Conservation (phyloP, 495 filamentous ascomycete genomes). For the Lepraria neglecta region DNA sequence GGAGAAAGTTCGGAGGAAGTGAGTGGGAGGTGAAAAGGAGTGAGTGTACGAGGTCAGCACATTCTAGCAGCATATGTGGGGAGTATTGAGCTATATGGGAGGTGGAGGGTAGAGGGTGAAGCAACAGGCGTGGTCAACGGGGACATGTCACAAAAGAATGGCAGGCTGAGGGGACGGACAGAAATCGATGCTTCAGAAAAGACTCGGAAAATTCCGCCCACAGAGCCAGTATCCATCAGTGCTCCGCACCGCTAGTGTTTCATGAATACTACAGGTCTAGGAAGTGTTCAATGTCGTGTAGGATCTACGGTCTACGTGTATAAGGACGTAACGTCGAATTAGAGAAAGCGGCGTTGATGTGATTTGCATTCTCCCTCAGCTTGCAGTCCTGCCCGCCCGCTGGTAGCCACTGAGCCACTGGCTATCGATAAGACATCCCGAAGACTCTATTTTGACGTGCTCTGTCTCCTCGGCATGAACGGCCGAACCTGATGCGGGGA, state of each 20-base stretch:
- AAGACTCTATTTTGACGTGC: not conserved
- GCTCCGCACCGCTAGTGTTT: not conserved
- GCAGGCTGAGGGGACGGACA: conserved; percentile 9
- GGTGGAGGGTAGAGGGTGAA: not conserved
- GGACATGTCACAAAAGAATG: conserved; percentile 2
- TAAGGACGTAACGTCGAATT: not conserved
- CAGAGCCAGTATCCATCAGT: not conserved
- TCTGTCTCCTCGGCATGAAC: no score
- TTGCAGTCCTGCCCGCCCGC: not conserved
- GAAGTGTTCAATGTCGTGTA: not conserved
- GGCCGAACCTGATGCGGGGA: no score
- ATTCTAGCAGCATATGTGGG: not conserved
- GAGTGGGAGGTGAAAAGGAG: not conserved
- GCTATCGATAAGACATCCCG: not conserved
- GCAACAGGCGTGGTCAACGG: not conserved
- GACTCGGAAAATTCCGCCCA: conserved; percentile 9
- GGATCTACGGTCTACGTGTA: not conserved
- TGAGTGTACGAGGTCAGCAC: not conserved
- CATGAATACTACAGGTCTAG: not conserved
- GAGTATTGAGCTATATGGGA: not conserved
- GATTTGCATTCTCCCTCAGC: not conserved
- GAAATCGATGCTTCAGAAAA: conserved; percentile 3
- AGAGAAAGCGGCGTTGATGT: not conserved
- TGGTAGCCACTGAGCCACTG: not conserved
- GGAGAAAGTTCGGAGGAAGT: not conserved